phyloP scores from a whole-genome alignment of 2,329 filamentous ascomycete species.

The Nemania bipapillata region DNA sequence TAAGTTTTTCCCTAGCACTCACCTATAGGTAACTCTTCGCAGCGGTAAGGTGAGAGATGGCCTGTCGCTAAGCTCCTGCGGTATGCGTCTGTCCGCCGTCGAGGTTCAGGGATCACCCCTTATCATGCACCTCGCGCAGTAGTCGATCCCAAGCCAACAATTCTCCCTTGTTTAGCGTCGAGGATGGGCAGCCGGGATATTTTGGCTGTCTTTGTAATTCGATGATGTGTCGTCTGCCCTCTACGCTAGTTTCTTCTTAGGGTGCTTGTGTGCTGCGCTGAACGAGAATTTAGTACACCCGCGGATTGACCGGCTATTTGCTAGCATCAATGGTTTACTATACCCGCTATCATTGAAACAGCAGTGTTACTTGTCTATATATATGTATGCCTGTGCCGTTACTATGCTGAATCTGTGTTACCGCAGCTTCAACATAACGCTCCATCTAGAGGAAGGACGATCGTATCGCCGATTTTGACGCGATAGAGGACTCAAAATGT shows the following conservation, averaged over 20 bases:
- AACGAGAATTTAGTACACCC: not conserved
- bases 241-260: slow-evolving; percentile 3
- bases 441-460: not conserved
- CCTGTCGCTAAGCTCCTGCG: not conserved
- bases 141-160: slow-evolving; percentile 30
- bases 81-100: slow-evolving; percentile 22
- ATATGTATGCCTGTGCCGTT: not conserved
- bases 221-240: slow-evolving; percentile 7
- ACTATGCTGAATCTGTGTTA: not conserved
- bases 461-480: slow-evolving; percentile 10
- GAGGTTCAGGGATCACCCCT: slow-evolving; percentile 27
- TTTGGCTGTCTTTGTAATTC: slow-evolving; percentile 2
- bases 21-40: too few species aligned
- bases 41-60: too few species aligned
- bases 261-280: not conserved
- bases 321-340: not conserved
- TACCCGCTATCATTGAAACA: not conserved
- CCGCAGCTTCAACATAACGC: slow-evolving; percentile 1
- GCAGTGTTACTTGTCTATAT: not conserved
- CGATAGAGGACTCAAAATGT: too few species aligned
- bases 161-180: slow-evolving; percentile 27
- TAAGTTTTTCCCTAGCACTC: not conserved
- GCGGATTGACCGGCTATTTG: not conserved
- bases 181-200: slow-evolving; percentile 27
- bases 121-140: slow-evolving; percentile 33